These are phyloP conservation scores for Wickerhamiella azyma DNA, from an alignment of 805 yeast species.

Conservation along the genomic window DNA sequence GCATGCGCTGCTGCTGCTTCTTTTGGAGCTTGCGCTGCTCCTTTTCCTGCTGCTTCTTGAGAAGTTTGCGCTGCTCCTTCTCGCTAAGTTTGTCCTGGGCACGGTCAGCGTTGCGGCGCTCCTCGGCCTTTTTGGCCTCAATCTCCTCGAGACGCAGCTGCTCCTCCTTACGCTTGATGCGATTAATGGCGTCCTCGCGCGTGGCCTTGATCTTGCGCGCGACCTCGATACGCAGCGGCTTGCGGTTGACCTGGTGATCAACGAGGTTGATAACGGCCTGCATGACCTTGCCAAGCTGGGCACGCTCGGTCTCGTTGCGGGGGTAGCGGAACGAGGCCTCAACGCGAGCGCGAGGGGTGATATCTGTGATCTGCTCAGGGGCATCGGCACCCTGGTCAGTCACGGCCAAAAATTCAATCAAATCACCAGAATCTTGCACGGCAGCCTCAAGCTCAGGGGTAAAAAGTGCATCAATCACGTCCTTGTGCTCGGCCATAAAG, in stretches of 20 bases:
- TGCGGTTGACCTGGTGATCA: constrained; percentile 41
- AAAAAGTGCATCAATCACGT: constrained; percentile 54
- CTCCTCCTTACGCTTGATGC: constrained; percentile 57
- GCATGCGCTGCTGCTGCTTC: constrained; percentile 14
- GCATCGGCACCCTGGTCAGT: constrained; percentile 72
- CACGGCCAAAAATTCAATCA: constrained; percentile 56
- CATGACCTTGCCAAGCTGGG: constrained; percentile 37
- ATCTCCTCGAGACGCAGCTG: constrained; percentile 51
- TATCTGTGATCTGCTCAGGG: constrained; percentile 38
- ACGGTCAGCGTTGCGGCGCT: constrained; percentile 41
- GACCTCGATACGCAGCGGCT: constrained; percentile 55
- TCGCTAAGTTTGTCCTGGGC: constrained; percentile 54
- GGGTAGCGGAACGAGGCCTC: constrained; percentile 43
- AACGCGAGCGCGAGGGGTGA: constrained; percentile 27
- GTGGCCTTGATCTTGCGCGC: constrained; percentile 61
- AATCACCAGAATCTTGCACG: constrained; percentile 30
- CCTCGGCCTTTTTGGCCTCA: constrained; percentile 48
- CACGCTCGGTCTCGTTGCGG: constrained; percentile 35
- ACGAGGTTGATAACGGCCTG: constrained; percentile 44
- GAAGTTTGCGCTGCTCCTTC: constrained; percentile 66
- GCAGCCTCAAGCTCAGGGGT: constrained; percentile 35
- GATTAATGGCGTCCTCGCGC: constrained; percentile 60
- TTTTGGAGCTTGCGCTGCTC: constrained; percentile 55
- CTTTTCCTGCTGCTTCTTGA: constrained; percentile 67
- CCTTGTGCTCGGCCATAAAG: constrained; percentile 80